Base-by-base conservation (phyloP, 768 basidiomycete genomes). In the Solioccasus polychromus region DNA sequence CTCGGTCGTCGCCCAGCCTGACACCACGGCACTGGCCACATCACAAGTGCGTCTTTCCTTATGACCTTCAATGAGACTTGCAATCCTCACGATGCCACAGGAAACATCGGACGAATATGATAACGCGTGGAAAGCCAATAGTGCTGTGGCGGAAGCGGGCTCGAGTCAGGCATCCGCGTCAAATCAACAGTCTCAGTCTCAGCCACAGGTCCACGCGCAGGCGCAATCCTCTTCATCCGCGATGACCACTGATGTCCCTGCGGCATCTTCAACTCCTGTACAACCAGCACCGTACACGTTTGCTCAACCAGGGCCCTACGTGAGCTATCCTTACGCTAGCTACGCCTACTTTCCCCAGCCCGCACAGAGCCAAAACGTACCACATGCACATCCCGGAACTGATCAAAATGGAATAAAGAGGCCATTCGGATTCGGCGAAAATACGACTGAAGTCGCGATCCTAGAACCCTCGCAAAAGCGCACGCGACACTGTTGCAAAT, bases 401-500 rank as follows among this genome's bases (percentile, higher is more conserved):
- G 60, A 69, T 29, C 60, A 57, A 28, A 61, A 52, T 14, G 57
- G 58, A 9, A 30, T 61, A 1, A 67, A 68, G 48, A 51, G 65
- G 29, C 49, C 64, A 4, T 60, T 53, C 17, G 59, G 57, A 14
- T 67, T 55, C 25, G 60, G 61, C 3, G 61, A 62, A 34, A 53
- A 53, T 15, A 8, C 55, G 22, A 35, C 55, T 15, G 55, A 59
- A 51, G 48, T 66, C 5, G 60, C 55, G 10, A 67, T 69, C 14
- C 51, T 66, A 3, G 70, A 73, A 46, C 65, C 68, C 3, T 67
- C 71, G 4, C 64, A 65, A 53, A 86, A 86, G 59, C 76, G 88
- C 3, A 79, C 79, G 35, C 82, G 88, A 31, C 88, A 89, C 57
- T 91, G 88, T 55, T 83, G 82, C 62, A 91, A 91, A 68, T 90